Conservation (phyloP, 495 filamentous ascomycete genomes). For the Penicillium simplicissimum region DNA sequence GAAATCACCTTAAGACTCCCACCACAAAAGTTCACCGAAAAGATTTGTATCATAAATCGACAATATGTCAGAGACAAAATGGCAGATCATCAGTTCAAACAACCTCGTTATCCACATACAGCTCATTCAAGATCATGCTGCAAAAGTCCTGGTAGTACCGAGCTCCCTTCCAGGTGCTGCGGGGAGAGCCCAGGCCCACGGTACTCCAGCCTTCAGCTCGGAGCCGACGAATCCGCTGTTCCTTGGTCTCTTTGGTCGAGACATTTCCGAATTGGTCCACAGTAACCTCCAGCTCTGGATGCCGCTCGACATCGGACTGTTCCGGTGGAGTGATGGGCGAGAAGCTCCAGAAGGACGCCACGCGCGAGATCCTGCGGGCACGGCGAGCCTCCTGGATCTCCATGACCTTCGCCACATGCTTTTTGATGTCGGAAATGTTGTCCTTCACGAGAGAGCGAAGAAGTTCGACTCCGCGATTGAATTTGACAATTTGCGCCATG, state of each 20-base stretch:
- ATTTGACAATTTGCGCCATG: constrained; percentile 15
- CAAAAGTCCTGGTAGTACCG: constrained; percentile 41
- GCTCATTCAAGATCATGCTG: constrained; percentile 34
- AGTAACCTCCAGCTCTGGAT: not conserved
- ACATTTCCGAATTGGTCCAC: constrained; percentile 26
- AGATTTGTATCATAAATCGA: not conserved
- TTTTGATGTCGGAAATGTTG: constrained; percentile 26
- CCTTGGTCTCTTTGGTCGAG: constrained; percentile 31
- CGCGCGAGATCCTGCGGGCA: constrained; percentile 26
- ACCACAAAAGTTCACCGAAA: not conserved
- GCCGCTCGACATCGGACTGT: not conserved
- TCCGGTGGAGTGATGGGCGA: constrained; percentile 23
- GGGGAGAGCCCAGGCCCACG: constrained; percentile 32
- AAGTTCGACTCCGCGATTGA: constrained; percentile 28
- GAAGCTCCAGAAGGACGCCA: constrained; percentile 47
- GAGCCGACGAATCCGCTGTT: constrained; percentile 38
- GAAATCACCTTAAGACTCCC: not conserved
- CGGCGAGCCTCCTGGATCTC: constrained; percentile 32
- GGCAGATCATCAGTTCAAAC: not conserved
- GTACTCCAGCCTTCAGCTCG: constrained; percentile 37
- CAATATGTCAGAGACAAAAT: not conserved
- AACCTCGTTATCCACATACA: constrained; percentile 23
- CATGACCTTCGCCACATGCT: constrained; percentile 25
- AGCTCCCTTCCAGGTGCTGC: constrained; percentile 40
- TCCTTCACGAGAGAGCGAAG: constrained; percentile 30